phyloP scores from a whole-genome alignment of 2,329 filamentous ascomycete genomes.

The Trematosphaeria pertusa region DNA sequence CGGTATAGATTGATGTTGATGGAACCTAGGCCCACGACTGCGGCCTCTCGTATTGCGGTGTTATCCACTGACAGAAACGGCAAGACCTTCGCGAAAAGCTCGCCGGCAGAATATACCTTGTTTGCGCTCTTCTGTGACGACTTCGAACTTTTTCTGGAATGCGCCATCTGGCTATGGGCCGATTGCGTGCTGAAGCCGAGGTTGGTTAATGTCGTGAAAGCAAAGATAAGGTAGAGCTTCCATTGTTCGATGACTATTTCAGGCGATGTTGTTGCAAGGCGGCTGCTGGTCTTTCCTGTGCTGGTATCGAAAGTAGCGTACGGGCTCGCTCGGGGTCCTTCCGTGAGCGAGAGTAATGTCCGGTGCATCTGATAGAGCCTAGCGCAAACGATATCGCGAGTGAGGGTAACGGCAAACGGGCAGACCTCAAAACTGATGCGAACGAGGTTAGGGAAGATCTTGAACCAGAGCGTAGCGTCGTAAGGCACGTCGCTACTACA shows the following conservation, averaged over 20 bases:
- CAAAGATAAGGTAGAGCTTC: slow-evolving; percentile 97
- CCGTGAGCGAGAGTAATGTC: slow-evolving; percentile 78
- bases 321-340: slow-evolving; percentile 60
- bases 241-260: slow-evolving; percentile 95
- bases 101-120: slow-evolving; percentile 86
- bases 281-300: slow-evolving; percentile 64
- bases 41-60: slow-evolving; percentile 82
- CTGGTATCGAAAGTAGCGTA: slow-evolving; percentile 69
- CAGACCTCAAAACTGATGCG: slow-evolving; percentile 90
- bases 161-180: slow-evolving; percentile 63
- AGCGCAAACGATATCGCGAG: slow-evolving; percentile 90
- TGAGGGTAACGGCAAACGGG: slow-evolving; percentile 87
- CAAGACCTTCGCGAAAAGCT: slow-evolving; percentile 89
- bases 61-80: slow-evolving; percentile 84
- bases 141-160: slow-evolving; percentile 81
- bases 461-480: slow-evolving; percentile 95
- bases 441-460: slow-evolving; percentile 95
- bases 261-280: slow-evolving; percentile 70
- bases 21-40: slow-evolving; percentile 89
- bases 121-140: slow-evolving; percentile 70
- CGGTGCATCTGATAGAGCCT: slow-evolving; percentile 93
- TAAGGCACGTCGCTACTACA: slow-evolving; percentile 96
- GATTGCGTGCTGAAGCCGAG: slow-evolving; percentile 67
- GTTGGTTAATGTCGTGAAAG: slow-evolving; percentile 92
- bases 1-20: slow-evolving; percentile 95